Base-by-base conservation (phyloP, 2,329 filamentous ascomycete genomes). In the Aureobasidium sp. region DNA sequence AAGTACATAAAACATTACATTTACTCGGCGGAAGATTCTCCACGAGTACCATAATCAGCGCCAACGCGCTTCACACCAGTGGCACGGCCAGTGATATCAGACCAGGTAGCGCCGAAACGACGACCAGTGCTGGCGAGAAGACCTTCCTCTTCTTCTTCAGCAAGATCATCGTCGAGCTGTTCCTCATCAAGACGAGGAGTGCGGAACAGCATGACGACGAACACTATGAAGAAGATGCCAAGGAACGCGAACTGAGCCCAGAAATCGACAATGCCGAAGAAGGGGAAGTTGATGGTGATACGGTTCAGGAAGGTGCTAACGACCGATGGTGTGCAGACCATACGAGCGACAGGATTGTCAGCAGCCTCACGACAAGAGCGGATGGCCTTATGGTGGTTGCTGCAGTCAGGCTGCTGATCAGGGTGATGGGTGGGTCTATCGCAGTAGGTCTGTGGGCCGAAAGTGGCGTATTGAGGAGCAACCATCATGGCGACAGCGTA, bases 211-310 rank as follows among this genome's bases (percentile, higher is more conserved):
- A 89, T 85, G 0, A 89, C 88, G 26, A 91, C 63, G 68, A 96
- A 89, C 13, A 96, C 87, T 61, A 96, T 76, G 10, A 96, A 74
- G 74, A 96, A 97, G 24, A 97, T 75, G 27, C 71, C 81, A 47
- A 99, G 76, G 77, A 99, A 97, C 13, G 83, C 89, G 71, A 97
- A 97, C 70, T 99, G 94, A 0, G 92, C 90, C 92, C 92, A 99
- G 75, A 97, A 99, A 67, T 90, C 84, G n/a, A 97, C 78, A 12
- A 88, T 86, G 12, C 94, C 94, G 71, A 99, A 96, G 72, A 97
- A 91, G 6, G 94, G 92, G 82, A 94, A 99, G 72, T 95, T 96
- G 71, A 96, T 84, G 26, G 90, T 92, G 64, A 97, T 85, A 48
- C 92, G 87, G 75, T 97, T 97, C 66, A 99, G 81, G 75, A 99